A percentile compares a stretch with the other conserved stretches of the same genome.
phyloP scores from a whole-genome alignment of 148 eudicot genomes.

The Chenopodium quinoa region DNA sequence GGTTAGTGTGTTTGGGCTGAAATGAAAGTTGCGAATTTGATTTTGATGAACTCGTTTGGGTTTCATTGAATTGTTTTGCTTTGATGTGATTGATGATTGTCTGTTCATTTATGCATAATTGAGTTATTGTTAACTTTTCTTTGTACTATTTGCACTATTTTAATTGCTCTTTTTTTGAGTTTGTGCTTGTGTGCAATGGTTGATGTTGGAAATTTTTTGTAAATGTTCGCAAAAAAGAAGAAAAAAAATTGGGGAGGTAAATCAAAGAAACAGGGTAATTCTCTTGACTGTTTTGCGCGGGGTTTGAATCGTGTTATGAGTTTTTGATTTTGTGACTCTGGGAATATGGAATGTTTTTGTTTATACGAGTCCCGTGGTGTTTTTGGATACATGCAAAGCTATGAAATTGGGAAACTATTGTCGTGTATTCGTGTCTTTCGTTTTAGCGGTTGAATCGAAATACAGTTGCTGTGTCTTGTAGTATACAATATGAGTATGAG shows the following conservation, averaged over 20 bases:
- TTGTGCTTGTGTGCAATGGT: neutral
- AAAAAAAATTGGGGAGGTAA: neutral
- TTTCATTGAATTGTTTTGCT: neutral
- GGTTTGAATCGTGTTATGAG: neutral
- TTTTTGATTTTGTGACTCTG: neutral
- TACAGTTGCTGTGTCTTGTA: neutral
- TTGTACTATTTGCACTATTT: neutral
- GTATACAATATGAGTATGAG: neutral
- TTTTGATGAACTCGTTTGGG: neutral
- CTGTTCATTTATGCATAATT: neutral
- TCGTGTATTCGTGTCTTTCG: neutral
- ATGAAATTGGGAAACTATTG: constrained; percentile 2
- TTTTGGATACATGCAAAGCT: constrained; percentile 16
- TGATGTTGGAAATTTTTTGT: neutral
- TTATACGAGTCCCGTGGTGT: neutral
- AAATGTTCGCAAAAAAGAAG: too few relatives aligned
- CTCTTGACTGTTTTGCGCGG: neutral
- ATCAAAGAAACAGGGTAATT: neutral
- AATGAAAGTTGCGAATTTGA: neutral
- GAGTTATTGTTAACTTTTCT: neutral
- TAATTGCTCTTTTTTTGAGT: neutral
- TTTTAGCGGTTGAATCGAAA: neutral
- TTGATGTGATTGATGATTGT: neutral
- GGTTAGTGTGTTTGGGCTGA: neutral
- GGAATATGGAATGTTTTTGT: neutral